Conservation (phyloP, 2,329 filamentous ascomycete genomes). For the Mycocentrospora acerina region DNA sequence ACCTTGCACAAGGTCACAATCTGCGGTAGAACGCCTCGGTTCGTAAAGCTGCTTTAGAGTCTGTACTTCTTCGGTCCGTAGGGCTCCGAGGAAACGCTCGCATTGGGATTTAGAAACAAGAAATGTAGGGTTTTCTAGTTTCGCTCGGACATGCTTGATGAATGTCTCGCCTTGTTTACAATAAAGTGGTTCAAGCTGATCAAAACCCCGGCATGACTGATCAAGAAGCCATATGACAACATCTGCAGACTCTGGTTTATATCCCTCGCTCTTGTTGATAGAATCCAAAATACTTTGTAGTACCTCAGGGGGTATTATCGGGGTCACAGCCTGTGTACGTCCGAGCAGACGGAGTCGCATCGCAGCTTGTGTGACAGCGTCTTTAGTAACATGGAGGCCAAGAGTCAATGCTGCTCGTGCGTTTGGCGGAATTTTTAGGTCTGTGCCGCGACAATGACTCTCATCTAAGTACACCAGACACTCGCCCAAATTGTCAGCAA, state of each 20-base stretch:
- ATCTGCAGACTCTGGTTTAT: too few species aligned
- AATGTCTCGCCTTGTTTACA: conserved; percentile 63
- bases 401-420: conserved; percentile 59
- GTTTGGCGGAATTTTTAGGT: conserved; percentile 55
- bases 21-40: too few species aligned
- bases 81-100: conserved; percentile 44
- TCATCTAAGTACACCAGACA: conserved; percentile 64
- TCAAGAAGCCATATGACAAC: conserved; percentile 64
- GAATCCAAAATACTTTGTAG: conserved; percentile 60
- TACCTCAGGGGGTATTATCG: conserved; percentile 61
- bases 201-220: conserved; percentile 62
- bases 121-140: conserved; percentile 47
- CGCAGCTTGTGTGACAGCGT: conserved; percentile 65
- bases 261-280: too few species aligned
- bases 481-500: conserved; percentile 52
- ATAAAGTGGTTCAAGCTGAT: conserved; percentile 61
- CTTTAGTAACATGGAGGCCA: conserved; percentile 60
- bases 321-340: conserved; percentile 56
- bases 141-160: conserved; percentile 57
- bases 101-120: conserved; percentile 30
- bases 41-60: conserved; percentile 62
- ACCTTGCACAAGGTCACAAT: too few species aligned
- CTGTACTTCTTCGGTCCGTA: conserved; percentile 58
- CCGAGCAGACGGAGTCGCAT: conserved; percentile 65
- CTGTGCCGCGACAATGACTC: conserved; percentile 62